Evolutionary conservation across 2,329 filamentous ascomycete species (phyloP).

Genomic region (Pseudogymnoascus sp.): DNA sequence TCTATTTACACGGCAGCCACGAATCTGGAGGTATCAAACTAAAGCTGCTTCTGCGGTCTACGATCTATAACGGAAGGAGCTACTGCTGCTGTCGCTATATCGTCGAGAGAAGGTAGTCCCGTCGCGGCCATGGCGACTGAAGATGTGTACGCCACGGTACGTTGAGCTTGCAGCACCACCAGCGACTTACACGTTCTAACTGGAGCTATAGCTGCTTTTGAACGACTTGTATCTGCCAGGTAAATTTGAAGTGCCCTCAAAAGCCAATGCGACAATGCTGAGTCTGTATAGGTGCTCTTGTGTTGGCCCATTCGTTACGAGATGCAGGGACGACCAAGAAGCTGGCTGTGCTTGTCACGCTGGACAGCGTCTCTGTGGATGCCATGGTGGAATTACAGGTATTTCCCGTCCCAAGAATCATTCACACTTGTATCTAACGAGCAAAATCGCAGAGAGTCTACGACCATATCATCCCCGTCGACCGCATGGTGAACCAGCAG

Average conservation of each 20-base stretch:
- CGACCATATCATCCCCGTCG: conserved; percentile 80
- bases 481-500: conserved; percentile 65
- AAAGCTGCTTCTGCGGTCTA: conserved; percentile 10
- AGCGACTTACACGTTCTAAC: conserved; percentile 13
- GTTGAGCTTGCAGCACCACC: conserved; percentile 16
- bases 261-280: conserved; percentile 17
- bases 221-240: conserved; percentile 90
- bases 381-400: conserved; percentile 75
- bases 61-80: background rate
- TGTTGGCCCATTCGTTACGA: conserved; percentile 87
- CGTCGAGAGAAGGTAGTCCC: background rate
- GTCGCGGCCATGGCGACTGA: conserved; percentile 35
- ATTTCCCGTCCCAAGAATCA: conserved; percentile 22
- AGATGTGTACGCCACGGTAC: conserved; percentile 58
- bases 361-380: conserved; percentile 65
- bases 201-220: conserved; percentile 63
- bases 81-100: background rate
- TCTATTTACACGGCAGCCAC: conserved; percentile 6
- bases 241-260: conserved; percentile 35
- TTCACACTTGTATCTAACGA: conserved; percentile 15
- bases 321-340: conserved; percentile 83
- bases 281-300: conserved; percentile 62
- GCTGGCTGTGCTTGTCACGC: conserved; percentile 74
- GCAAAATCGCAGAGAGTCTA: conserved; percentile 56
- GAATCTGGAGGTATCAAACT: background rate